Percentiles rank a stretch among this genome's conserved stretches.
Conservation (phyloP, 2,329 filamentous ascomycete genomes). For the Alternaria infectoria region DNA sequence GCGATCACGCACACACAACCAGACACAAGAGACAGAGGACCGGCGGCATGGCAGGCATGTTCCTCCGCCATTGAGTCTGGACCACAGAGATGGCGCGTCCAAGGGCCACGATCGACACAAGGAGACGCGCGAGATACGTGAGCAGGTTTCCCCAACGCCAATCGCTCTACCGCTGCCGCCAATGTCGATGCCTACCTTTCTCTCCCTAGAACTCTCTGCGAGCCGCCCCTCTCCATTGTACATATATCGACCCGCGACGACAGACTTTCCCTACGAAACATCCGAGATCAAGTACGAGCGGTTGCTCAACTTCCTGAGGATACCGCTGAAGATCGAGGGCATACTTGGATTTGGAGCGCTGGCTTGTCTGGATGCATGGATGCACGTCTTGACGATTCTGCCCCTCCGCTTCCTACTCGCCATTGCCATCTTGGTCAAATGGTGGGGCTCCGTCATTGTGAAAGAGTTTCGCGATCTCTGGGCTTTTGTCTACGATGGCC, state of each 20-base stretch:
- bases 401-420: conserved; percentile 88
- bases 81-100: conserved; percentile 34
- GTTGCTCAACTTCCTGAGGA: conserved; percentile 82
- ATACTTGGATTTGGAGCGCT: conserved; percentile 86
- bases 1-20: conserved; percentile 21
- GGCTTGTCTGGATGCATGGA: conserved; percentile 93
- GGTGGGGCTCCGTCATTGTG: conserved; percentile 75
- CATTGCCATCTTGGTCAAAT: conserved; percentile 74
- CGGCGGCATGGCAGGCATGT: conserved; percentile 26
- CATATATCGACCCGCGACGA: conserved; percentile 63
- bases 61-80: conserved; percentile 44
- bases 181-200: conserved; percentile 67
- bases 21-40: conserved; percentile 30
- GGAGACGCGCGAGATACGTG: conserved; percentile 22
- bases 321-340: conserved; percentile 82
- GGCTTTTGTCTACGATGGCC: conserved; percentile 78
- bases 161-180: conserved; percentile 64
- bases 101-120: conserved; percentile 43
- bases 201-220: conserved; percentile 69
- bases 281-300: conserved; percentile 91
- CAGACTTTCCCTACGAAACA: conserved; percentile 83
- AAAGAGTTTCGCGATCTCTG: conserved; percentile 76
- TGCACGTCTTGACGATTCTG: conserved; percentile 95
- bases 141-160: conserved; percentile 51
- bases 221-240: conserved; percentile 67